phyloP scores from a whole-genome alignment of 1,284 basidiomycete species.

The Cystobasidium slooffiae region DNA sequence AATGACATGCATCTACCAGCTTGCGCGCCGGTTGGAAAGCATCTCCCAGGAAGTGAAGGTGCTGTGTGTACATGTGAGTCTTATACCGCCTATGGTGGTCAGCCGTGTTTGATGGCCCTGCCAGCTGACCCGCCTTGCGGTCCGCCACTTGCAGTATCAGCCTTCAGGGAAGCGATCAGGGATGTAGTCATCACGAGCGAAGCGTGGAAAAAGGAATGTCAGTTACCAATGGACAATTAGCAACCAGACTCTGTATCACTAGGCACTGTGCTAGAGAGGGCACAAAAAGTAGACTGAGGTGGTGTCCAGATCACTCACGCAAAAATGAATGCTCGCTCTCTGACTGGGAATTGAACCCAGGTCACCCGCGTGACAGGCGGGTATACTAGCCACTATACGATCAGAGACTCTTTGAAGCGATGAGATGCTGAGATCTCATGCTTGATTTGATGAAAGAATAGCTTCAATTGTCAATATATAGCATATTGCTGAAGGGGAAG shows the following conservation, averaged over 20 bases:
- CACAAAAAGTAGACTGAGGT: too few species aligned
- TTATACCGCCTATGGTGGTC: not conserved
- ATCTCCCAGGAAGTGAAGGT: slow-evolving; percentile 30
- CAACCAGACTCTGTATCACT: not conserved
- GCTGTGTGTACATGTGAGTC: slow-evolving; percentile 37
- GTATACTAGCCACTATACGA: slow-evolving; percentile 40
- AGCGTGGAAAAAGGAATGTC: slow-evolving; percentile 38
- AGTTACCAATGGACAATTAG: not conserved
- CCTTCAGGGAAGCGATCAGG: slow-evolving; percentile 37
- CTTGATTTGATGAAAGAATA: not conserved
- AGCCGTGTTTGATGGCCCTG: not conserved
- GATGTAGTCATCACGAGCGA: slow-evolving; percentile 29
- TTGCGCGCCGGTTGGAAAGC: slow-evolving; percentile 25
- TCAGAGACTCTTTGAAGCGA: slow-evolving; percentile 27
- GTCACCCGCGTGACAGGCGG: slow-evolving; percentile 37
- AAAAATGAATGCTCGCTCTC: slow-evolving; percentile 2
- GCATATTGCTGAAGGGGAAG: too few species aligned
- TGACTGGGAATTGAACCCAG: slow-evolving; percentile 41
- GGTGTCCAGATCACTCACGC: too few species aligned
- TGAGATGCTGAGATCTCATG: not conserved
- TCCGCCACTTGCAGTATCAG: slow-evolving; percentile 15
- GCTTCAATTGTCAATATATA: too few species aligned
- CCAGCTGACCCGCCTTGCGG: too few species aligned
- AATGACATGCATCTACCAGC: slow-evolving; percentile 36
- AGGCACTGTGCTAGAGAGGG: not conserved